phyloP scores from a whole-genome alignment of 192 early-diverging fungal genomes.

The Coemansia sp. region DNA sequence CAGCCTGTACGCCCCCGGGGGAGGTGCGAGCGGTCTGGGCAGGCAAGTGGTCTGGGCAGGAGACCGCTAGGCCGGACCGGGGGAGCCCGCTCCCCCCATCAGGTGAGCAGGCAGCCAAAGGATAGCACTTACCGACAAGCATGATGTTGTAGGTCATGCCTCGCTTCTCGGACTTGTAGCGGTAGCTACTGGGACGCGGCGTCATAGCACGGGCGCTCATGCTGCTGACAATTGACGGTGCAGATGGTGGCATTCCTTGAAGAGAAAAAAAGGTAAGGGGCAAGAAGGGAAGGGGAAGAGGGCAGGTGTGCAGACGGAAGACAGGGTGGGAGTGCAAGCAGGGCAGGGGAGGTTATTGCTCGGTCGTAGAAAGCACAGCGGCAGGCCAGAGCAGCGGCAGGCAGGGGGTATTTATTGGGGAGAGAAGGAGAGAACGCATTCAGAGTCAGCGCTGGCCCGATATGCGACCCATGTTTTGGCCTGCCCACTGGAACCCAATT shows the following conservation, averaged over 20 bases:
- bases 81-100: too few species aligned
- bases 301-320: neutral
- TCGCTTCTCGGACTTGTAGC: slow-evolving; percentile 93
- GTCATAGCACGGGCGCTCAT: slow-evolving; percentile 42
- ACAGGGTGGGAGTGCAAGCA: neutral
- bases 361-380: neutral
- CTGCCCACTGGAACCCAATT: too few species aligned
- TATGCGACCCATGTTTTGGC: too few species aligned
- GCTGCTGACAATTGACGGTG: slow-evolving; percentile 46
- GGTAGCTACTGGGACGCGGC: slow-evolving; percentile 53
- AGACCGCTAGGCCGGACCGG: too few species aligned
- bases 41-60: too few species aligned
- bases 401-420: too few species aligned
- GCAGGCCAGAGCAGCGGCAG: too few species aligned
- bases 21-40: too few species aligned
- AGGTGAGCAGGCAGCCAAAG: neutral
- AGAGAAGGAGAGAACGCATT: too few species aligned
- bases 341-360: neutral
- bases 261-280: slow-evolving; percentile 1
- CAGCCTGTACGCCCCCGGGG: too few species aligned
- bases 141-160: slow-evolving; percentile 97
- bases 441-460: too few species aligned
- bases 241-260: slow-evolving; percentile 40
- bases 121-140: slow-evolving; percentile 76
- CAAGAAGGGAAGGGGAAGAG: slow-evolving; percentile 1